These are phyloP conservation scores for Lachancea thermotolerans DNA, from an alignment of 805 yeast species.

Conservation along the genomic window DNA sequence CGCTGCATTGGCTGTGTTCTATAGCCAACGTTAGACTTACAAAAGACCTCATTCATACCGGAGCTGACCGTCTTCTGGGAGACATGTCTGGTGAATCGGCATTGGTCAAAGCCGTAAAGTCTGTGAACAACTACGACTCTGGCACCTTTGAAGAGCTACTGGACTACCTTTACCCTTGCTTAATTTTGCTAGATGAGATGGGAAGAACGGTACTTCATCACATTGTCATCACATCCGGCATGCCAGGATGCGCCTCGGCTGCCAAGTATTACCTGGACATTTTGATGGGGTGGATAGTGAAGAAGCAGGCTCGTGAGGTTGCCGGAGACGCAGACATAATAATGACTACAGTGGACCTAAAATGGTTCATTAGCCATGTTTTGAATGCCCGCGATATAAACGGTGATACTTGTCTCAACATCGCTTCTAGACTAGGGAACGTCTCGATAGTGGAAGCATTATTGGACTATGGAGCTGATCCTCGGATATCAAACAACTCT, in stretches of 20 bases:
- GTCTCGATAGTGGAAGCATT: conserved; percentile 72
- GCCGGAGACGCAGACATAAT: conserved; percentile 35
- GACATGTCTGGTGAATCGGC: conserved; percentile 87
- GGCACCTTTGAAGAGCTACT: conserved; percentile 67
- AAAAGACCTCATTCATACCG: conserved; percentile 55
- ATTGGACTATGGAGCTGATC: conserved; percentile 83
- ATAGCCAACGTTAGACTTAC: conserved; percentile 72
- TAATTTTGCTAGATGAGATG: conserved; percentile 56
- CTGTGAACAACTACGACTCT: conserved; percentile 74
- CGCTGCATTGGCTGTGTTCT: conserved; percentile 94
- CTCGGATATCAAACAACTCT: conserved; percentile 68
- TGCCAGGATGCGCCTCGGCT: conserved; percentile 65
- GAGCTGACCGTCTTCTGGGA: conserved; percentile 57
- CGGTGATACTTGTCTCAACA: conserved; percentile 92
- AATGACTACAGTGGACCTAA: conserved; percentile 42
- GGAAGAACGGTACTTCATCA: conserved; percentile 83
- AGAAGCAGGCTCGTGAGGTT: conserved; percentile 22
- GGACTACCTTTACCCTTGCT: conserved; percentile 68
- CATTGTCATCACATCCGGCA: conserved; percentile 72
- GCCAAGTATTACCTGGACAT: conserved; percentile 67
- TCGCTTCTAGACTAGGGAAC: conserved; percentile 85
- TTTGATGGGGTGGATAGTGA: conserved; percentile 71
- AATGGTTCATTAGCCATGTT: conserved; percentile 57
- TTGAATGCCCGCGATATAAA: conserved; percentile 86
- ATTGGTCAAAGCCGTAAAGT: conserved; percentile 63